phyloP scores from a whole-genome alignment of 495 filamentous ascomycete genomes.

The Cetradonia linearis region DNA sequence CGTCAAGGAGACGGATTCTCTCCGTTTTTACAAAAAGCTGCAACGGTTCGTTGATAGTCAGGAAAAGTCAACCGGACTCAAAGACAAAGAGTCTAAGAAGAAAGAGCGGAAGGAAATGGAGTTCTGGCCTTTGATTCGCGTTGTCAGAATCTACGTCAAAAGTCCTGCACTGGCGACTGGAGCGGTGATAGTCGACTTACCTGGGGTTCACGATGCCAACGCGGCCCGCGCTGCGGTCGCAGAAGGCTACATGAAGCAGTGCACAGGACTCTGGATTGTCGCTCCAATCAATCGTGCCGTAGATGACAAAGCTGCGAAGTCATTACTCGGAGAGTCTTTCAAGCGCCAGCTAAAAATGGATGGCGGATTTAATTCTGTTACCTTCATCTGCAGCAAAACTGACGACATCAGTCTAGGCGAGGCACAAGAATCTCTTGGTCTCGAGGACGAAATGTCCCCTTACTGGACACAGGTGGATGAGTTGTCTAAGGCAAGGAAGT shows the following conservation, averaged over 20 bases:
- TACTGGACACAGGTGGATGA: slow-evolving; percentile 30
- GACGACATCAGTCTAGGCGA: slow-evolving; percentile 53
- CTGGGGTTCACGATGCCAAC: slow-evolving; percentile 55
- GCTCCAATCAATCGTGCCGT: slow-evolving; percentile 48
- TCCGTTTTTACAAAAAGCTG: slow-evolving; percentile 37
- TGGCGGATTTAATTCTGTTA: slow-evolving; percentile 44
- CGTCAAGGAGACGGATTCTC: slow-evolving; percentile 32
- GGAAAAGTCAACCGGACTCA: slow-evolving; percentile 35
- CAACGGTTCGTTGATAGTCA: slow-evolving; percentile 45
- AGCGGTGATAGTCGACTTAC: slow-evolving; percentile 56
- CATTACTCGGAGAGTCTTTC: slow-evolving; percentile 50
- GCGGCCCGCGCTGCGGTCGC: slow-evolving; percentile 52
- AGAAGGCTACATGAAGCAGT: slow-evolving; percentile 49
- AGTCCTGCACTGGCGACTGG: slow-evolving; percentile 48
- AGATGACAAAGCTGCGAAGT: slow-evolving; percentile 54
- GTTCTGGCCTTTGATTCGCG: slow-evolving; percentile 58
- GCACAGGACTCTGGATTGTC: slow-evolving; percentile 31
- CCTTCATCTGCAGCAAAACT: slow-evolving; percentile 59
- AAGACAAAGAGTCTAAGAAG: slow-evolving; percentile 25
- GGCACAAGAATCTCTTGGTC: slow-evolving; percentile 36
- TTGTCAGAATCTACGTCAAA: slow-evolving; percentile 50
- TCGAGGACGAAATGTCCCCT: slow-evolving; percentile 32
- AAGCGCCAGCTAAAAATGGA: slow-evolving; percentile 57
- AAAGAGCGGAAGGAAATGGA: slow-evolving; percentile 35
- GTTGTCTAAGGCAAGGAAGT: slow-evolving; percentile 30